These are phyloP conservation scores for Aspergillus kassunensis DNA, from an alignment of 495 filamentous ascomycete genomes.

Conservation along the genomic window DNA sequence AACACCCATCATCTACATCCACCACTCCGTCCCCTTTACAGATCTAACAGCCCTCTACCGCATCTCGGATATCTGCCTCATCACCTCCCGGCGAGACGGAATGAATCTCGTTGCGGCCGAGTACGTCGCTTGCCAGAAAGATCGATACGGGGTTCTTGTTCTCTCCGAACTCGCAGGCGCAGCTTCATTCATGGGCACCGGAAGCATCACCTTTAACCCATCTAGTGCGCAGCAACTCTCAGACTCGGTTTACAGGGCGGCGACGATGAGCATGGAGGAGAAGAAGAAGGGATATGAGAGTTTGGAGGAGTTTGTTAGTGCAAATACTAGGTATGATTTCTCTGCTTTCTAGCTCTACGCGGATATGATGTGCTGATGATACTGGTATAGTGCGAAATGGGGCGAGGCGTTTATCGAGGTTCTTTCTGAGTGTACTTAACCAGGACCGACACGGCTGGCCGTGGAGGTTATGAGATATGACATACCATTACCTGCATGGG, in stretches of 20 bases:
- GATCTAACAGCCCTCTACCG: conserved; percentile 92
- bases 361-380: conserved; percentile 3
- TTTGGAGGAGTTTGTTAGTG: conserved; percentile 78
- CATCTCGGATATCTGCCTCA: conserved; percentile 82
- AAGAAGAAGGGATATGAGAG: conserved; percentile 73
- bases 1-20: conserved; percentile 91
- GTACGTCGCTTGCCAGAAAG: conserved; percentile 84
- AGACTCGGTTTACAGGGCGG: conserved; percentile 75
- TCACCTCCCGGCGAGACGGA: conserved; percentile 88
- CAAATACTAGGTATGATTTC: conserved; percentile 67
- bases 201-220: conserved; percentile 83
- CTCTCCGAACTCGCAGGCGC: conserved; percentile 92
- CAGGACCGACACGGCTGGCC: too few relatives aligned
- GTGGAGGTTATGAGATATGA: too few relatives aligned
- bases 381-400: conserved; percentile 33
- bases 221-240: conserved; percentile 88
- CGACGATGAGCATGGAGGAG: conserved; percentile 79
- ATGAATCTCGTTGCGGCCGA: conserved; percentile 98
- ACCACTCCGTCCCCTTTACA: conserved; percentile 82
- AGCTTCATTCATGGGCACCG: conserved; percentile 73
- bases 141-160: conserved; percentile 82
- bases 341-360: neutral
- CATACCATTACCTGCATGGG: too few relatives aligned
- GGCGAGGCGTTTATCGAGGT: conserved; percentile 32
- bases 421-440: too few relatives aligned